Base-by-base conservation (phyloP, 495 filamentous ascomycete species). In the Sporormia fimetaria region DNA sequence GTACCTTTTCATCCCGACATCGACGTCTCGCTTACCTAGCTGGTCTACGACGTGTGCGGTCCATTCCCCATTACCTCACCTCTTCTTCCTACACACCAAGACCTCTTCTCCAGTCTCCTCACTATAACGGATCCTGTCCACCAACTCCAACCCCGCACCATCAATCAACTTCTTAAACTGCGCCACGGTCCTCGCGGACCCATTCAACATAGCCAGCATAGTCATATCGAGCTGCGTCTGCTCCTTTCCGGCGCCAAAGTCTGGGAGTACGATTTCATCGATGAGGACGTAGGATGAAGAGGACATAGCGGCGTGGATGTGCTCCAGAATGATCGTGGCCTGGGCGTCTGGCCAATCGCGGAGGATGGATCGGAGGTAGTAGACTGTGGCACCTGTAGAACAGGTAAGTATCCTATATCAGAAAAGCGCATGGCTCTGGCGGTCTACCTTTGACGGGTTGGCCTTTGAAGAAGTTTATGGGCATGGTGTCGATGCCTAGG, bases 361-460 rank as follows among this genome's bases (percentile, higher is more conserved):
- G 4, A 42, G 20, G 5, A 42, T 22, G 11, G 6, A 30, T 4
- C 29, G 30, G 5, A 42, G 30, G 12, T 35, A 42, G 18, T 42
- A 42, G 10, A 12, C 30, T 10, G 21, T 23, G 4, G 39, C 39
- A n/a, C n/a, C n/a, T n/a, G n/a, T n/a, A n/a, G n/a, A n/a, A n/a
- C n/a, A n/a, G n/a, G n/a, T n/a, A n/a, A n/a, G n/a, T n/a, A n/a
- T n/a, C n/a, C n/a, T n/a, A n/a, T n/a, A n/a, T n/a, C n/a, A n/a
- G n/a, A n/a, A n/a, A n/a, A n/a, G n/a, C n/a, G n/a, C n/a, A n/a
- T n/a, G n/a, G n/a, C n/a, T n/a, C n/a, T n/a, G n/a, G n/a, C n/a
- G n/a, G n/a, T n/a, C n/a, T n/a, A n/a, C 30, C 30, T 17, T 42
- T 42, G 31, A 21, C 16, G 12, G 39, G 39, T 6, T 42, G 26